Conservation (phyloP, 495 filamentous ascomycete genomes). For the Penicillium mononematosum region DNA sequence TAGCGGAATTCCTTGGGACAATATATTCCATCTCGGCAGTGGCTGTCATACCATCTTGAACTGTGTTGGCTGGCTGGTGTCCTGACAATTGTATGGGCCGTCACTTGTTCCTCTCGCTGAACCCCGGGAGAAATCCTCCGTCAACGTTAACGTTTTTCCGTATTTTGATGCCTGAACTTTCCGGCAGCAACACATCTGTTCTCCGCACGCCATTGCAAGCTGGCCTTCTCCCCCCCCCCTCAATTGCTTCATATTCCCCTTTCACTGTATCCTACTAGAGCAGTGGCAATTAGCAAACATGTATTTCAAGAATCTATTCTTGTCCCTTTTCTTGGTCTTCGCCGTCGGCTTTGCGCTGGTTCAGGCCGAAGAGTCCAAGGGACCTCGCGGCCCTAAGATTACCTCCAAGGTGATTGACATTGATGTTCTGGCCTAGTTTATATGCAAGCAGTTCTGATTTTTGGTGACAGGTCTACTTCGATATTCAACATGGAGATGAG, state of each 20-base stretch:
- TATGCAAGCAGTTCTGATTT: slow-evolving; percentile 16
- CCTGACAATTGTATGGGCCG: slow-evolving; percentile 9
- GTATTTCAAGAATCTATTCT: slow-evolving; percentile 48
- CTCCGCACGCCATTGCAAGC: slow-evolving; percentile 44
- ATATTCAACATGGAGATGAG: slow-evolving; percentile 88
- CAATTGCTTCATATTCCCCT: slow-evolving; percentile 14
- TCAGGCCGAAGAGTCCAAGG: slow-evolving; percentile 71
- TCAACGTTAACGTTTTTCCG: slow-evolving; percentile 44
- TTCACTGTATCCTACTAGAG: slow-evolving; percentile 12
- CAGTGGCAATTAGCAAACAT: slow-evolving; percentile 43
- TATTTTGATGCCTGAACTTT: neutral
- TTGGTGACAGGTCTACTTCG: slow-evolving; percentile 73
- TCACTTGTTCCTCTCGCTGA: slow-evolving; percentile 17
- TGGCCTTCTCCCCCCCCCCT: slow-evolving; percentile 34
- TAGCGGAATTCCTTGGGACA: neutral
- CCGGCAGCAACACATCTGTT: slow-evolving; percentile 7
- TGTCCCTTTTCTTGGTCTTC: slow-evolving; percentile 73
- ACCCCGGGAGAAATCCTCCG: slow-evolving; percentile 34
- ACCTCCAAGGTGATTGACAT: slow-evolving; percentile 70
- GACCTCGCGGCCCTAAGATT: slow-evolving; percentile 91
- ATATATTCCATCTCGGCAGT: neutral
- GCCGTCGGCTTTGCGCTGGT: slow-evolving; percentile 60
- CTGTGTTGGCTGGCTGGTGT: slow-evolving; percentile 12
- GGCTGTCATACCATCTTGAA: slow-evolving; percentile 36
- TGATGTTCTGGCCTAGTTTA: neutral